phyloP scores from a whole-genome alignment of 1,284 basidiomycete species.

The Coniophora puteana region DNA sequence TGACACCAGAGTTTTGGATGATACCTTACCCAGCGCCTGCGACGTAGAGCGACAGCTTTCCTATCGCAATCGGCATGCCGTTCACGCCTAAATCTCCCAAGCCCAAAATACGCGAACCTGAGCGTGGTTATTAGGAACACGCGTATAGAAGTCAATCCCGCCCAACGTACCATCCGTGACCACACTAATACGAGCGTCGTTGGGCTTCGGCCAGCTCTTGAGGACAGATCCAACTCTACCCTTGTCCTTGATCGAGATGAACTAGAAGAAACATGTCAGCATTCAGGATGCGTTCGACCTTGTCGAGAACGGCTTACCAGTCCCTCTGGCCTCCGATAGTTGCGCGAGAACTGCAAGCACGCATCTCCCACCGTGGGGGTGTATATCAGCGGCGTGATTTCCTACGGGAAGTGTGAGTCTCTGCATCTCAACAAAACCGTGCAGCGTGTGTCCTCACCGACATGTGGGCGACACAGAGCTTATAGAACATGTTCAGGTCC shows the following conservation, averaged over 20 bases:
- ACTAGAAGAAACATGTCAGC: conserved; percentile 39
- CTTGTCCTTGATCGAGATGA: conserved; percentile 85
- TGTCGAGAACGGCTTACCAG: conserved; percentile 37
- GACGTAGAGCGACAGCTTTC: conserved; percentile 90
- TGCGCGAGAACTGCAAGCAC: conserved; percentile 81
- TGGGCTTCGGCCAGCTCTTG: conserved; percentile 71
- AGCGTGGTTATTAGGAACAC: not conserved
- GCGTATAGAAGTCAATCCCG: conserved; percentile 3
- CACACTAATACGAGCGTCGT: conserved; percentile 79
- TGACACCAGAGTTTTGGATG: conserved; percentile 1
- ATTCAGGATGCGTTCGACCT: conserved; percentile 10
- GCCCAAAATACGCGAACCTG: conserved; percentile 87
- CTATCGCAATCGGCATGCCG: conserved; percentile 92
- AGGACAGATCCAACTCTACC: conserved; percentile 72
- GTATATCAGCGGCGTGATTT: conserved; percentile 85
- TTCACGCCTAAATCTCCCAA: conserved; percentile 87
- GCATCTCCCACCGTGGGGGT: conserved; percentile 93
- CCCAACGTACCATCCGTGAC: conserved; percentile 75
- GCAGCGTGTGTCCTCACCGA: conserved; percentile 31
- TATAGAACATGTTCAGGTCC: conserved; percentile 75
- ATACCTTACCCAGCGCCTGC: conserved; percentile 74
- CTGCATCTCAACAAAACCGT: not conserved
- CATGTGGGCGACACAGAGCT: conserved; percentile 64
- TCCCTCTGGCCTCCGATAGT: conserved; percentile 79
- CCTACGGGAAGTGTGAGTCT: conserved; percentile 25